phyloP scores from a whole-genome alignment of 495 filamentous ascomycete species.

The Penicillium paxilli region DNA sequence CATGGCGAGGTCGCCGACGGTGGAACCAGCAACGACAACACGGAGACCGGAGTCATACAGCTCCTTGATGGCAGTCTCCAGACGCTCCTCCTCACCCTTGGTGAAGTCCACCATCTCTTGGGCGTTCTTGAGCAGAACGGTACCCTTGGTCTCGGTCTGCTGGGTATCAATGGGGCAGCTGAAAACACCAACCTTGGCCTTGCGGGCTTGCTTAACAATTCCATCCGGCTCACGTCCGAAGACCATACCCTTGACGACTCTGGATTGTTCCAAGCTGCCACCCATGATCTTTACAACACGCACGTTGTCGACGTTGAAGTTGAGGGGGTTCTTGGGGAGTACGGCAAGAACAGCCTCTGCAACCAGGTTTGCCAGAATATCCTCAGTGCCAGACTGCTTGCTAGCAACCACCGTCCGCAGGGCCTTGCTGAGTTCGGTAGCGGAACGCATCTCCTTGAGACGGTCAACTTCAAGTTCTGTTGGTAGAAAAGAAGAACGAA shows the following conservation, averaged over 20 bases:
- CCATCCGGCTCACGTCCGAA: conserved; percentile 92
- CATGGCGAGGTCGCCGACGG: conserved; percentile 90
- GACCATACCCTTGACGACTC: conserved; percentile 98
- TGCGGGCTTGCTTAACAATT: conserved; percentile 80
- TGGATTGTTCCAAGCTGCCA: conserved; percentile 86
- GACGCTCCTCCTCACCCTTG: conserved; percentile 90
- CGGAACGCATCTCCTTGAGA: conserved; percentile 76
- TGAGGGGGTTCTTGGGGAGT: conserved; percentile 92
- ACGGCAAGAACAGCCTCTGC: conserved; percentile 93
- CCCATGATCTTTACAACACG: conserved; percentile 99
- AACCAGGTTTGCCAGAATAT: conserved; percentile 80
- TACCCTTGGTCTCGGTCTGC: conserved; percentile 99
- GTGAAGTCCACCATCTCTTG: conserved; percentile 99
- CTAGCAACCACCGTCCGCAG: conserved; percentile 93
- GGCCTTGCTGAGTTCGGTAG: conserved; percentile 87
- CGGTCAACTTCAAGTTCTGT: conserved; percentile 87
- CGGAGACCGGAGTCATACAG: conserved; percentile 90
- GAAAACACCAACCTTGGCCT: conserved; percentile 96
- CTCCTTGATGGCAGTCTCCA: conserved; percentile 91
- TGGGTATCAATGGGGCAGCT: conserved; percentile 93
- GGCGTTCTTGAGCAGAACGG: conserved; percentile 94
- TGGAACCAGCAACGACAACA: conserved; percentile 86
- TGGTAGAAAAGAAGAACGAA: not conserved
- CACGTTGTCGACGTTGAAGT: conserved; percentile 99
- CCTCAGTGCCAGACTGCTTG: conserved; percentile 93